These are phyloP conservation scores for Chrysochromulina tobinii DNA, from an alignment of 78 protist genomes.

Conservation along the genomic window DNA sequence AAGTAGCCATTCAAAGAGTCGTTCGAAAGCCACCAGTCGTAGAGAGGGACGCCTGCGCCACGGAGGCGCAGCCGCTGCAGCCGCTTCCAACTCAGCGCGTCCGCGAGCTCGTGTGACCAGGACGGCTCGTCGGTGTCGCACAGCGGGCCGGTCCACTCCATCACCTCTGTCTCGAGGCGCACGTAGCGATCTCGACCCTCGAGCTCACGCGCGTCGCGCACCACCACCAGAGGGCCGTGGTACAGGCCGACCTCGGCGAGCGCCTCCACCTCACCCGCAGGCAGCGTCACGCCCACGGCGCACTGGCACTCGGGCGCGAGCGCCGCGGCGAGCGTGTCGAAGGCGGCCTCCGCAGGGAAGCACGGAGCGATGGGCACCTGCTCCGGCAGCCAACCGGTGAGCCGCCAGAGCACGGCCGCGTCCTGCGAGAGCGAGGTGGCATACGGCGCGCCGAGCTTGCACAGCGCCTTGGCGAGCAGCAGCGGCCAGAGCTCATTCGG, in stretches of 20 bases:
- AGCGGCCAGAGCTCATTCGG: conserved; percentile 12
- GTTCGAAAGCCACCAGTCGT: not conserved
- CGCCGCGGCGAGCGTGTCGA: not conserved
- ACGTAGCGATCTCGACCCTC: not conserved
- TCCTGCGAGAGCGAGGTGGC: not conserved
- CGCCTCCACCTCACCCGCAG: not conserved
- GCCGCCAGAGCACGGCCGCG: not conserved
- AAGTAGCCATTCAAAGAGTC: too few relatives aligned
- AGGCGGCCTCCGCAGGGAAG: not conserved
- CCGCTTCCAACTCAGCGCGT: not conserved
- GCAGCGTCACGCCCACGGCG: not conserved
- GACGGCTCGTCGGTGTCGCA: conserved; percentile 3
- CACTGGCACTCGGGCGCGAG: not conserved
- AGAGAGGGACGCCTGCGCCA: not conserved
- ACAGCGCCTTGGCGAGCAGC: conserved; percentile 3
- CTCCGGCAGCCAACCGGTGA: conserved; percentile 10
- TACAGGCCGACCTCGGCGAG: not conserved
- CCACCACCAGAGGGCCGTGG: not conserved
- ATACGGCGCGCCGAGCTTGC: not conserved
- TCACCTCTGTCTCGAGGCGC: not conserved
- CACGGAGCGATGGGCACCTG: not conserved
- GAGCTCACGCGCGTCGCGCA: conserved; percentile 8
- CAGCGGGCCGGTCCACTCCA: not conserved
- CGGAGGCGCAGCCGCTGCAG: conserved; percentile 4
- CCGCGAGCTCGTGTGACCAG: not conserved